These are phyloP conservation scores for Mucor racemosus DNA, from an alignment of 371 early-diverging fungal genomes.

Conservation along the genomic window DNA sequence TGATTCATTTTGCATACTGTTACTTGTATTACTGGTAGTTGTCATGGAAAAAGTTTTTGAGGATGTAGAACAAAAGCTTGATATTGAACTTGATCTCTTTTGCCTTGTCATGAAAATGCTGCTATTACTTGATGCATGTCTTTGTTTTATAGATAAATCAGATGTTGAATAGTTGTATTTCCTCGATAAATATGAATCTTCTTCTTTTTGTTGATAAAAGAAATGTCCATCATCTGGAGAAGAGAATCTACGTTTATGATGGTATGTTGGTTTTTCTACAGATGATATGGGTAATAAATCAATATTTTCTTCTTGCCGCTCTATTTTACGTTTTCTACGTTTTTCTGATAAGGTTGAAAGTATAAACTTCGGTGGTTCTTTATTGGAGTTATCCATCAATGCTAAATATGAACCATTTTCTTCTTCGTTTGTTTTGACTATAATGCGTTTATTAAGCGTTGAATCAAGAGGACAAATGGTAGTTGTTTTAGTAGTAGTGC, in stretches of 20 bases:
- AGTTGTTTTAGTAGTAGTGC: conserved; percentile 40
- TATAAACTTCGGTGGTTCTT: conserved; percentile 33
- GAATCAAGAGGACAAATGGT: conserved; percentile 35
- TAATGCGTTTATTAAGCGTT: conserved; percentile 30
- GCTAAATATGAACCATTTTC: conserved; percentile 42
- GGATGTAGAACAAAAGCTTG: conserved; percentile 5
- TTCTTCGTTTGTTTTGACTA: conserved; percentile 37
- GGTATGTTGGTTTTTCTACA: not conserved
- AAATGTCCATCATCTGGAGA: conserved; percentile 11
- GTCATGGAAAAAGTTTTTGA: conserved; percentile 12
- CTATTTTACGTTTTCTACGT: conserved; percentile 44
- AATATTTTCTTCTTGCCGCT: conserved; percentile 30
- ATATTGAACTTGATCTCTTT: conserved; percentile 16
- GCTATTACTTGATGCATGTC: not conserved
- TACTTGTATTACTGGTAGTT: not conserved
- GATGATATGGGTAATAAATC: not conserved
- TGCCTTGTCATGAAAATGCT: conserved; percentile 2
- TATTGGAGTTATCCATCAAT: conserved; percentile 16
- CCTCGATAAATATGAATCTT: not conserved
- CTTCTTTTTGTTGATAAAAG: not conserved
- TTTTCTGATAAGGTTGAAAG: conserved; percentile 54
- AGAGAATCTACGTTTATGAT: conserved; percentile 14
- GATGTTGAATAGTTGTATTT: not conserved
- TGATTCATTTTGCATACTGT: conserved; percentile 15
- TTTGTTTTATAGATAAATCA: not conserved